Base-by-base conservation (phyloP, 208 protist species). In the Porcisia hertigi region DNA sequence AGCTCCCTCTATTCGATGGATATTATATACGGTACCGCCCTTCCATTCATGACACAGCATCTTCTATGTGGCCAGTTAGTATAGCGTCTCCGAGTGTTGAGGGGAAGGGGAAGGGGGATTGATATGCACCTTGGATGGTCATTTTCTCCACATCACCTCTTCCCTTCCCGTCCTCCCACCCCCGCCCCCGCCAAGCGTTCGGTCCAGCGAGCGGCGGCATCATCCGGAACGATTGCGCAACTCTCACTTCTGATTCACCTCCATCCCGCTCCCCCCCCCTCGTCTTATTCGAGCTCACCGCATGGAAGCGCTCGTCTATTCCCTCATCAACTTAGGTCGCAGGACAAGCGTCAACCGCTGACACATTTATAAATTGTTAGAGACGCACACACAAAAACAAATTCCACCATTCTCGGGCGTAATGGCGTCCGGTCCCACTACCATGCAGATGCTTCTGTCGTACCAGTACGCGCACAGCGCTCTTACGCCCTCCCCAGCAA, bases 371-470 rank as follows among this genome's bases (percentile, higher is more conserved):
- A 14, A 30, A 47, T n/a, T 18, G 20, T 25, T 30, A 59, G 45
- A 57, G 45, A 57, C 45, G 36, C 2, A 53, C 1, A 25, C 64
- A 69, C 2, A 58, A 0, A 4, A 20, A 30, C 55, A n/a, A 39
- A n/a, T 23, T 71, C 30, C 66, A 2, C n/a, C 30, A 0, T 36
- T 58, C n/a, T 16, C 39, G 11, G 25, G 11, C 3, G 66, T 41
- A 9, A 66, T 66, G 71, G 58, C 36, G 57, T 53, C 39, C 1
- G 12, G 25, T 12, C 7, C 23, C 12, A 67, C 36, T 3, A 36
- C 71, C 16, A 75, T 75, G 71, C 71, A 66, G 41, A 57, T 49
- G 58, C 58, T 75, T 7, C 39, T 75, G 36, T 54, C 71, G 8
- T 43, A 75, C 59, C 71, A 75, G 59, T 75, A 75, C 58, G 14